Evolutionary conservation across 805 yeast genomes (phyloP).

Genomic region (Candida mattraensis): DNA sequence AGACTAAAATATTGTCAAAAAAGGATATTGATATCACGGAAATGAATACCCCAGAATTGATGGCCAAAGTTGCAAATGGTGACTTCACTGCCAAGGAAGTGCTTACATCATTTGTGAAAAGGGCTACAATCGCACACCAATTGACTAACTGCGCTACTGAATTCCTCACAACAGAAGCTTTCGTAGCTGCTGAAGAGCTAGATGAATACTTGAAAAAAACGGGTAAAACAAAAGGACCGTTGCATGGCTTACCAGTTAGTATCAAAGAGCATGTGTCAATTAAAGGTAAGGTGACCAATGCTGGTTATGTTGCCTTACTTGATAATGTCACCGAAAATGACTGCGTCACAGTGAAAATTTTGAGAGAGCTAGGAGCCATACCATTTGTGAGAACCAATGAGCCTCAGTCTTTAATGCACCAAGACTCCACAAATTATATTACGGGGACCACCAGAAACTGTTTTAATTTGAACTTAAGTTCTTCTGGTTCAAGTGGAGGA

Average conservation of each 20-base stretch:
- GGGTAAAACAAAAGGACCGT: slow-evolving; percentile 57
- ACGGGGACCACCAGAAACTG: slow-evolving; percentile 53
- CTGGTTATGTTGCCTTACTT: slow-evolving; percentile 47
- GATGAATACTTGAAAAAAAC: slow-evolving; percentile 49
- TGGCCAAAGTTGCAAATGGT: slow-evolving; percentile 17
- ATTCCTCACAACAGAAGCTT: slow-evolving; percentile 57
- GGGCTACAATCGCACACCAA: slow-evolving; percentile 60
- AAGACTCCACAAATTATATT: slow-evolving; percentile 50
- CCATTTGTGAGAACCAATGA: slow-evolving; percentile 56
- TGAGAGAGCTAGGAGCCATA: slow-evolving; percentile 51
- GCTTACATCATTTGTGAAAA: slow-evolving; percentile 50
- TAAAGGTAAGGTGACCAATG: slow-evolving; percentile 48
- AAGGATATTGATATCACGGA: slow-evolving; percentile 43
- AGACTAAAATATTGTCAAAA: slow-evolving; percentile 29
- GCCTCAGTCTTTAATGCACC: slow-evolving; percentile 57
- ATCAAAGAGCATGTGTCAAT: slow-evolving; percentile 46
- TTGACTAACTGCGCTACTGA: slow-evolving; percentile 42
- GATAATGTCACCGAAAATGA: slow-evolving; percentile 33
- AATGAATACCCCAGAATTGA: slow-evolving; percentile 25
- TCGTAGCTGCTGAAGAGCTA: slow-evolving; percentile 50
- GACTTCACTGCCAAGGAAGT: slow-evolving; percentile 45
- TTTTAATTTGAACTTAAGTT: slow-evolving; percentile 47
- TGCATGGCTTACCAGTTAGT: slow-evolving; percentile 59
- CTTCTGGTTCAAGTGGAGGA: slow-evolving; percentile 68
- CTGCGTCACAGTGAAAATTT: slow-evolving; percentile 38